These are phyloP conservation scores for Reutealis trisperma DNA, from an alignment of 345 rosid species.

Conservation along the genomic window DNA sequence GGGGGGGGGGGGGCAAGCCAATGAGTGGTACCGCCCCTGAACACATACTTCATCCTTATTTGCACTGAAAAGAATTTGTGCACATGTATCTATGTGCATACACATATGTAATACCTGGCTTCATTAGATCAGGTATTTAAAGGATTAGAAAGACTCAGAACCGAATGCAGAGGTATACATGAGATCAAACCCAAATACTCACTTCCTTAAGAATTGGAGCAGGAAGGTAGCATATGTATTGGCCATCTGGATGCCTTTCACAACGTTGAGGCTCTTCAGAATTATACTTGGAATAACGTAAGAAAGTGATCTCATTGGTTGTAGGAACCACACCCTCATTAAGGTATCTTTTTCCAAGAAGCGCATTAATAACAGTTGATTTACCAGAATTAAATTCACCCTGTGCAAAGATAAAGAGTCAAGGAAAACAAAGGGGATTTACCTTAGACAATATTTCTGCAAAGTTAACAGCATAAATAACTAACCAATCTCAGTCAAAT, in stretches of 20 bases:
- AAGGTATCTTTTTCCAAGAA: conserved; percentile 88
- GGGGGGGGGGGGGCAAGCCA: no score
- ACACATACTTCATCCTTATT: background rate
- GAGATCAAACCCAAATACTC: conserved; percentile 35
- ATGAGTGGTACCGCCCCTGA: no score
- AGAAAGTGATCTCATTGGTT: conserved; percentile 89
- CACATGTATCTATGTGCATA: background rate
- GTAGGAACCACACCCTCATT: conserved; percentile 94
- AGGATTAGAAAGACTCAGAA: conserved; percentile 1
- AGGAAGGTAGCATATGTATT: conserved; percentile 78
- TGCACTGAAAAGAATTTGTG: background rate
- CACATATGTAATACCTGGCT: background rate
- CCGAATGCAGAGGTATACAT: background rate
- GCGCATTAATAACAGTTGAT: conserved; percentile 90
- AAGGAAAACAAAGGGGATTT: background rate
- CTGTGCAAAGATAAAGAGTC: conserved; percentile 38
- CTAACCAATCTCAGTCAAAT: background rate
- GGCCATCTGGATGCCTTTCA: conserved; percentile 94
- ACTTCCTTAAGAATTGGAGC: conserved; percentile 92
- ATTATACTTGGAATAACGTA: conserved; percentile 64
- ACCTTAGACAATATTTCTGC: conserved; percentile 6
- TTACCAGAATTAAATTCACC: conserved; percentile 98
- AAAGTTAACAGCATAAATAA: conserved; percentile 15
- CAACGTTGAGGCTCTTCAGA: conserved; percentile 67
- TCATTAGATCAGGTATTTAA: background rate